Conservation (phyloP, 139 green algal genomes). For the Picochlorum sp. region DNA sequence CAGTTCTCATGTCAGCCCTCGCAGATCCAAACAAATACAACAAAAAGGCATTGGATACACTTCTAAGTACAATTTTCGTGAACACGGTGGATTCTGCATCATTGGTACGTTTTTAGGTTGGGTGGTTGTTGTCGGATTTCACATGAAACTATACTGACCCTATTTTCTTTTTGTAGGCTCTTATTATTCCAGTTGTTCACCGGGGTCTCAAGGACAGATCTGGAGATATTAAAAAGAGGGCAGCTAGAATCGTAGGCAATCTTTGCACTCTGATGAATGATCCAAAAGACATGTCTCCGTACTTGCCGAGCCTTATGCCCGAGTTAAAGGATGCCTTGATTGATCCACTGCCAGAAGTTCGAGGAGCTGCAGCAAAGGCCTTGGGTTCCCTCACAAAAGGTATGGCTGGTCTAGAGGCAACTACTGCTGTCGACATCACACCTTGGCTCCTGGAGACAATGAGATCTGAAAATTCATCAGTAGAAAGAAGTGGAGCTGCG, state of each 20-base stretch:
- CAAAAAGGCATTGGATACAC: constrained; percentile 47
- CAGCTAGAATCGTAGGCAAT: constrained; percentile 88
- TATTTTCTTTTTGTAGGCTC: constrained; percentile 33
- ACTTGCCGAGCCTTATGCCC: constrained; percentile 81
- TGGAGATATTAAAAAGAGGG: constrained; percentile 89
- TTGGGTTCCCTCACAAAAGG: constrained; percentile 71
- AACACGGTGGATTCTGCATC: constrained; percentile 83
- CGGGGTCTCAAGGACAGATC: constrained; percentile 77
- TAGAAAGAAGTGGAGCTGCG: constrained; percentile 55
- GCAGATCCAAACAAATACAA: constrained; percentile 71
- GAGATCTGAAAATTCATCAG: constrained; percentile 45
- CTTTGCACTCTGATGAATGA: constrained; percentile 90
- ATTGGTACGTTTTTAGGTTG: constrained; percentile 44
- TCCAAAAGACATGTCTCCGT: constrained; percentile 89
- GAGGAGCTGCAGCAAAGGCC: constrained; percentile 71
- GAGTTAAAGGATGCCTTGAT: constrained; percentile 80
- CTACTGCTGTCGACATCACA: constrained; percentile 57
- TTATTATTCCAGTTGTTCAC: constrained; percentile 91
- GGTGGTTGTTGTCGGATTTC: background rate
- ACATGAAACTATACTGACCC: background rate
- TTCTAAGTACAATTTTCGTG: constrained; percentile 88
- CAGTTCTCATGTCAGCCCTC: constrained; percentile 77
- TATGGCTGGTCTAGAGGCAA: constrained; percentile 56
- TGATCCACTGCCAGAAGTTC: constrained; percentile 86
- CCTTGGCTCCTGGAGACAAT: constrained; percentile 82